Evolutionary conservation across 2,329 filamentous ascomycete species (phyloP).

Genomic region (Trichoderma brevicompactum): DNA sequence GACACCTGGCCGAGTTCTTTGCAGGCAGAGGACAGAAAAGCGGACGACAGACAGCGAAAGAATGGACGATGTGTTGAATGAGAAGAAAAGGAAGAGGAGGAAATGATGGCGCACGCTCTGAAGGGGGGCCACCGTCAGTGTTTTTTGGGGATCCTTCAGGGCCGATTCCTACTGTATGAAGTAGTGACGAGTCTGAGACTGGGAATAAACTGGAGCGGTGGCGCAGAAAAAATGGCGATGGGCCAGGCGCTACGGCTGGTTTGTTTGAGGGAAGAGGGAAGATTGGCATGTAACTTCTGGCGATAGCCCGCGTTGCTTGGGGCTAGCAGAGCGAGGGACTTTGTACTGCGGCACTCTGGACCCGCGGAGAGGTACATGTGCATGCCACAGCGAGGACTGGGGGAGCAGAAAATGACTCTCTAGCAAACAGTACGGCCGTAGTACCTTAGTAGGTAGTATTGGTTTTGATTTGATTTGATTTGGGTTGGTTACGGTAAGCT

Average conservation of each 20-base stretch:
- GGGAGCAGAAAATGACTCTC: no score
- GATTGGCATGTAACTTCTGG: conserved; percentile 6
- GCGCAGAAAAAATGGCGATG: conserved; percentile 20
- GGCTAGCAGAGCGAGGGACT: no score
- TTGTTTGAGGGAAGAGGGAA: not conserved
- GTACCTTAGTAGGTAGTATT: no score
- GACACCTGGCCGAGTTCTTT: not conserved
- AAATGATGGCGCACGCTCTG: not conserved
- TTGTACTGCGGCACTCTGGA: not conserved
- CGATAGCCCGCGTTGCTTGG: no score
- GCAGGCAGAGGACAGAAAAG: not conserved
- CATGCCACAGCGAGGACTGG: no score
- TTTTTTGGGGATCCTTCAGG: not conserved
- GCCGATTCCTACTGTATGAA: conserved; percentile 1
- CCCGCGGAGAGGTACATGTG: not conserved
- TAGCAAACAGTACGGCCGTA: no score
- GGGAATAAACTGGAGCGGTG: conserved; percentile 25
- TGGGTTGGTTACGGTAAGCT: no score
- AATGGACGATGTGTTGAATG: not conserved
- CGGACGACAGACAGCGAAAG: not conserved
- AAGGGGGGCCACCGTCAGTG: conserved; percentile 5
- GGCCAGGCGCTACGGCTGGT: conserved; percentile 14
- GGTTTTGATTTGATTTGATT: no score
- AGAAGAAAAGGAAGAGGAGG: not conserved
- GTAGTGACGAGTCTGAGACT: conserved; percentile 8